These are phyloP conservation scores for Fusarium mangiferae DNA, from an alignment of 2,329 filamentous ascomycete species.

Conservation along the genomic window DNA sequence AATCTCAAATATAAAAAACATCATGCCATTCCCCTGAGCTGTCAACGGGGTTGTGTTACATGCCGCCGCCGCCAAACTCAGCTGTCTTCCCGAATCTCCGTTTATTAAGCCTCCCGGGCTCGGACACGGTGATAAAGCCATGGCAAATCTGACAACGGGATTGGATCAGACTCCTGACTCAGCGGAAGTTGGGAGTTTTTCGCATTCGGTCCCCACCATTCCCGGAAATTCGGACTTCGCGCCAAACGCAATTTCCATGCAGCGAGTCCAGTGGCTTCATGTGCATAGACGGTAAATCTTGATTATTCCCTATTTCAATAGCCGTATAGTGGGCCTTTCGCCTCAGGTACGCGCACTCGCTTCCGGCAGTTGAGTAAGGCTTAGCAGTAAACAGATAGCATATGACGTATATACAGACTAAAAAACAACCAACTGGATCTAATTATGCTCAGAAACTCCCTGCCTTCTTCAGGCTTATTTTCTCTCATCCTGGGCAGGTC, in stretches of 20 bases:
- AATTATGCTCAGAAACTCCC: too few relatives aligned
- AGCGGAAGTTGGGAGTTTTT: neutral
- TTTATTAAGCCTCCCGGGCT: neutral
- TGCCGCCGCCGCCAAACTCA: neutral
- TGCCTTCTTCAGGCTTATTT: too few relatives aligned
- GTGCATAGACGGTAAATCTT: neutral
- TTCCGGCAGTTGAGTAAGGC: neutral
- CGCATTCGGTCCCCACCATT: neutral
- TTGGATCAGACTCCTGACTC: neutral
- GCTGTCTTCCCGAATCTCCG: neutral
- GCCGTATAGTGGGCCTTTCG: too few relatives aligned
- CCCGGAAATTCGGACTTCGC: neutral
- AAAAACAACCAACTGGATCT: too few relatives aligned
- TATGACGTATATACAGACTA: neutral
- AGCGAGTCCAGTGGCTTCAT: neutral
- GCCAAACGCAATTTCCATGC: neutral
- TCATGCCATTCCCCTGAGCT: neutral
- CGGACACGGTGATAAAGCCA: neutral
- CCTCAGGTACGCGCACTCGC: neutral
- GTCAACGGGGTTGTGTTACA: neutral
- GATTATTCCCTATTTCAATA: neutral
- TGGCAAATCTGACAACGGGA: rapidly evolving
- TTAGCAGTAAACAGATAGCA: neutral
- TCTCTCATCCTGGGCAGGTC: too few relatives aligned
- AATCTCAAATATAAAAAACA: neutral